Conservation (phyloP, 2,329 filamentous ascomycete species). For the Diaporthe sp. region DNA sequence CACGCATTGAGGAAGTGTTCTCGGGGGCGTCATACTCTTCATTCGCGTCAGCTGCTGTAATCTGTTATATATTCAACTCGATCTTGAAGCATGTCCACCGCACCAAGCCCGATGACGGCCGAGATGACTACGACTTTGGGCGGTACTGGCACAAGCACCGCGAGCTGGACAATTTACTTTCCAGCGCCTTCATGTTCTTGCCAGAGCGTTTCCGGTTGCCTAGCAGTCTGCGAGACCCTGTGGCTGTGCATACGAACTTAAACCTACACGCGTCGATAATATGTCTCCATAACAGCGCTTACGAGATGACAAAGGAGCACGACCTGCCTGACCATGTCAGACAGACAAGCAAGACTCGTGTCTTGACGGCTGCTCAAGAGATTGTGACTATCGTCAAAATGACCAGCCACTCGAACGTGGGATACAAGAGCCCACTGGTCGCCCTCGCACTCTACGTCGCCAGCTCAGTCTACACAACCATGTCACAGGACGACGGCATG, state of each 20-base stretch:
- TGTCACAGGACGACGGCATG: slow-evolving; percentile 75
- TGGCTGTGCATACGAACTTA: slow-evolving; percentile 87
- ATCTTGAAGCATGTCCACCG: slow-evolving; percentile 87
- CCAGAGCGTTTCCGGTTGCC: slow-evolving; percentile 82
- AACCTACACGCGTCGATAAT: slow-evolving; percentile 90
- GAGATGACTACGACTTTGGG: slow-evolving; percentile 80
- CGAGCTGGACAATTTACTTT: slow-evolving; percentile 82
- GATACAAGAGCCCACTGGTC: slow-evolving; percentile 79
- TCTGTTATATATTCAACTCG: slow-evolving; percentile 83
- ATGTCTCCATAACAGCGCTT: slow-evolving; percentile 88
- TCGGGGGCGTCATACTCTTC: slow-evolving; percentile 74
- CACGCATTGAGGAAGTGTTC: slow-evolving; percentile 74
- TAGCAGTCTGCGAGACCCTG: slow-evolving; percentile 74
- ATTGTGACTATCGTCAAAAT: slow-evolving; percentile 87
- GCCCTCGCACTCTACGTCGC: slow-evolving; percentile 89
- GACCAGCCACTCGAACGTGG: slow-evolving; percentile 77
- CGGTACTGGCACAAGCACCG: slow-evolving; percentile 90
- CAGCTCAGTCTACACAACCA: slow-evolving; percentile 84
- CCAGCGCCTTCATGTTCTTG: slow-evolving; percentile 82
- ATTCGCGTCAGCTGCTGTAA: slow-evolving; percentile 79
- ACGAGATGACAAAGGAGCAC: slow-evolving; percentile 84
- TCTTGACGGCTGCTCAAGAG: slow-evolving; percentile 85
- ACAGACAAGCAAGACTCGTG: slow-evolving; percentile 78
- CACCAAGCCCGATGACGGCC: slow-evolving; percentile 75
- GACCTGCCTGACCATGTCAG: slow-evolving; percentile 74